Conservation (phyloP, 768 basidiomycete genomes). For the Suillus subluteus region DNA sequence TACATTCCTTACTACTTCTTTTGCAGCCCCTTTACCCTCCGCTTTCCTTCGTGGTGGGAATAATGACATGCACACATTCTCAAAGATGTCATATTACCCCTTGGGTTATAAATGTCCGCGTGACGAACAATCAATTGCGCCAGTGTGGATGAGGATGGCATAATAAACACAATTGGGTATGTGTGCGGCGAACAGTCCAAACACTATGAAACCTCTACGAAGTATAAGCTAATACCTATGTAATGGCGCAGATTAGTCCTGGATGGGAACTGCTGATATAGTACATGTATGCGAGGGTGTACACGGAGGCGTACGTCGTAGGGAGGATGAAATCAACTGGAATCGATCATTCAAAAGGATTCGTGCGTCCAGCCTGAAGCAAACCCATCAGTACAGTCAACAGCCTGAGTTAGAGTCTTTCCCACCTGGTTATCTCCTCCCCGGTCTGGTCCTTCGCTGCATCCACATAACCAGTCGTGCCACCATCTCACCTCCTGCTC, state of each 20-base stretch:
- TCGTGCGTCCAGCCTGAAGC: constrained; percentile 74
- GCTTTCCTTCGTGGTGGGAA: not conserved
- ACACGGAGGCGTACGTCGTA: not conserved
- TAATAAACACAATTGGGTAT: constrained; percentile 24
- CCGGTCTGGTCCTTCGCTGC: constrained; percentile 72
- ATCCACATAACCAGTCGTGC: constrained; percentile 88
- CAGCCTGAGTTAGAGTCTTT: constrained; percentile 9
- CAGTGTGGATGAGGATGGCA: constrained; percentile 7
- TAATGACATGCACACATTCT: not conserved
- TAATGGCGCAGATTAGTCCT: not conserved
- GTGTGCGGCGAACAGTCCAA: constrained; percentile 12
- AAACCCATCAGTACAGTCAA: constrained; percentile 10
- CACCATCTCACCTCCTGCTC: constrained; percentile 65
- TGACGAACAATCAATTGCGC: constrained; percentile 8
- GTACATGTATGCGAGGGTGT: constrained; percentile 4
- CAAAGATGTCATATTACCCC: not conserved
- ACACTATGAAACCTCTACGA: constrained; percentile 13
- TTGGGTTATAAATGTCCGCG: constrained; percentile 19
- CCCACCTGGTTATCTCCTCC: constrained; percentile 74
- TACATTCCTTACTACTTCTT: not conserved
- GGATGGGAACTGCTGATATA: constrained; percentile 3
- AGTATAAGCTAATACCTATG: constrained; percentile 13
- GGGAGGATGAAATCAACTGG: constrained; percentile 1
- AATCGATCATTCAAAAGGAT: constrained; percentile 49
- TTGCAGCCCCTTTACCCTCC: not conserved